A percentile compares a stretch with the other conserved stretches of the same genome.
Evolutionary conservation across 495 filamentous ascomycete genomes (phyloP).

Genomic region (Mytilinidion resinicola): DNA sequence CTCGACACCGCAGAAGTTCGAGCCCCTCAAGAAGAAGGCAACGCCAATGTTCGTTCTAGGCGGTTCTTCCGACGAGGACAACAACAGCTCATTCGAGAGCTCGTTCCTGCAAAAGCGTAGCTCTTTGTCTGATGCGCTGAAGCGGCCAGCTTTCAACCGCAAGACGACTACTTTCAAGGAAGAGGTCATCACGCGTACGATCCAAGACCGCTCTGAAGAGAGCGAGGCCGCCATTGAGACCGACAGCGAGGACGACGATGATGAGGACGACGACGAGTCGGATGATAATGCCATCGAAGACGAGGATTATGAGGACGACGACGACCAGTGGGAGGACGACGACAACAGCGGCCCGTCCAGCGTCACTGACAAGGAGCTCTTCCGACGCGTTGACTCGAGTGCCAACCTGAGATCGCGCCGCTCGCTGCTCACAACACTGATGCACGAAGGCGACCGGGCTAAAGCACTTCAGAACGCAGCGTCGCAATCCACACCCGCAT

Average conservation of each 20-base stretch:
- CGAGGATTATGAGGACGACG: conserved; percentile 67
- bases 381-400: conserved; percentile 84
- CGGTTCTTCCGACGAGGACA: conserved; percentile 73
- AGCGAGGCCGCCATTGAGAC: conserved; percentile 74
- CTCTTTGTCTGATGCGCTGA: conserved; percentile 49
- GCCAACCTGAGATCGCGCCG: conserved; percentile 78
- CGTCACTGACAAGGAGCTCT: conserved; percentile 69
- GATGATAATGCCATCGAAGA: conserved; percentile 42
- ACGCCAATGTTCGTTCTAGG: conserved; percentile 67
- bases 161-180: conserved; percentile 85
- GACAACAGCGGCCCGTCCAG: conserved; percentile 79
- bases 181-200: conserved; percentile 60
- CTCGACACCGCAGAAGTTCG: conserved; percentile 39
- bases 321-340: conserved; percentile 91
- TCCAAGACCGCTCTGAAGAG: conserved; percentile 50
- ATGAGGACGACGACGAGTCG: conserved; percentile 45
- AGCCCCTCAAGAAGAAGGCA: conserved; percentile 52
- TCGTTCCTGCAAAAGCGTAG: conserved; percentile 50
- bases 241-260: conserved; percentile 57
- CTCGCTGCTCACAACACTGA: conserved; percentile 83
- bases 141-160: conserved; percentile 44
- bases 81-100: conserved; percentile 69
- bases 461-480: conserved; percentile 57
- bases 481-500: conserved; percentile 73
- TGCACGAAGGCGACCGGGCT: conserved; percentile 70